Conservation (phyloP, 116 monocot species). For the Thalassia testudinum region DNA sequence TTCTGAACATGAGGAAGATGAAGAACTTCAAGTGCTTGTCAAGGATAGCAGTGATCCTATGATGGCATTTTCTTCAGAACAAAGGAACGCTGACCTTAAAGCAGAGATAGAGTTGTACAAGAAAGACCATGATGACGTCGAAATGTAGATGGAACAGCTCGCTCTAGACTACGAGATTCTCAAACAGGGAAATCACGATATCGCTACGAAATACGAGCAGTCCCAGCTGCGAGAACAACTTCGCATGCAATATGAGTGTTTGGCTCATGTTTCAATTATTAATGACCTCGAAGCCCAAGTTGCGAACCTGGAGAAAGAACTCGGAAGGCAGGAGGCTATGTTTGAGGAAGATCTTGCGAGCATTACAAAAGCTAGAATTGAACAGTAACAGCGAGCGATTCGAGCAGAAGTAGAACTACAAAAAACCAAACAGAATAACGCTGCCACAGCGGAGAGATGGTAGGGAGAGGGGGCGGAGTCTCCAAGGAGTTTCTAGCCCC, state of each 20-base stretch:
- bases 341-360: constrained; percentile 51
- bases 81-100: constrained; percentile 48
- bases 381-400: constrained; percentile 79
- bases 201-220: constrained; percentile 61
- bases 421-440: constrained; percentile 48
- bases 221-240: constrained; percentile 60
- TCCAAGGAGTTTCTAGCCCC: constrained; percentile 55
- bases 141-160: constrained; percentile 90
- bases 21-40: constrained; percentile 9
- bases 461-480: too few relatives aligned
- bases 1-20: constrained; percentile 13
- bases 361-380: constrained; percentile 35
- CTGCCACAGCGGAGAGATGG: constrained; percentile 31
- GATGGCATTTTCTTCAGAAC: constrained; percentile 23
- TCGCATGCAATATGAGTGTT: constrained; percentile 69
- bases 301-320: constrained; percentile 47
- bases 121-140: constrained; percentile 62
- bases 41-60: background rate
- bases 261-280: constrained; percentile 41
- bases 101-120: constrained; percentile 56
- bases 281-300: constrained; percentile 67
- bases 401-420: constrained; percentile 46
- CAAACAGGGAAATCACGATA: constrained; percentile 85
- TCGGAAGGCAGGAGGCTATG: constrained; percentile 37
- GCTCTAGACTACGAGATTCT: constrained; percentile 87